Evolutionary conservation across 2,329 filamentous ascomycete genomes (phyloP), one percentile per base, ranked within the genome.

Genomic region (Aspergillus udagawae): DNA sequence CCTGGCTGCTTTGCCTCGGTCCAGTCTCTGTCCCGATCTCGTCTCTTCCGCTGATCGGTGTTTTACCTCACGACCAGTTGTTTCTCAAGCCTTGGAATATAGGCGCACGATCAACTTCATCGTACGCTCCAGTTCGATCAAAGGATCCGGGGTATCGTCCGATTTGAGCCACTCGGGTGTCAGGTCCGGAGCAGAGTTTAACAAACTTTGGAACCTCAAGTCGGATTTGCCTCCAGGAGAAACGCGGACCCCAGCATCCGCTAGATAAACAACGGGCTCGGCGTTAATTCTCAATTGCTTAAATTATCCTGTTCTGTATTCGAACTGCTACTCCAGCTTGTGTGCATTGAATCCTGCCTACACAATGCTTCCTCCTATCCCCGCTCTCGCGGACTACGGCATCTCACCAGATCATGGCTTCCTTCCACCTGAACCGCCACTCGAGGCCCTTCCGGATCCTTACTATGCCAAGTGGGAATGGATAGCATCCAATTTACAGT

Each of bases 391-490:
- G 72, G 88, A 95, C 75, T 96, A 95, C 77, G 90, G 89, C 76
- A 73, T 80, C 54, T 78, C 78, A 27, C 69, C 75, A 10, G 67
- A 86, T 56, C 86, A 91, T 77, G 94, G 94, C 68, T 99, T 99
- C 78, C 84, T 99, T 54, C 92, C 94, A 1, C 81, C 89, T 60
- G 86, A 91, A 62, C 78, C 89, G 38, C 94, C 94, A 45, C 80
- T 97, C 61, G 86, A 90, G 60, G 80, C 85, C 55, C 85, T 99
- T 14, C 89, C 92, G 9, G 90, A 97, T 70, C 84, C 89, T 2
- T 97, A 97, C 79, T 99, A 97, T 76, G 87, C 90, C 74, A 91
- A 91, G 70, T 99, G 94, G 94, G 94, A 99, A 77, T 85, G 88
- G 49, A 83, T 97, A 51, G 85, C 88, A 35, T 84, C 87, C 64